Percentiles rank a stretch among this genome's conserved stretches.
phyloP scores from a whole-genome alignment of 148 eudicot species.

The Rhododendron mucronatum region DNA sequence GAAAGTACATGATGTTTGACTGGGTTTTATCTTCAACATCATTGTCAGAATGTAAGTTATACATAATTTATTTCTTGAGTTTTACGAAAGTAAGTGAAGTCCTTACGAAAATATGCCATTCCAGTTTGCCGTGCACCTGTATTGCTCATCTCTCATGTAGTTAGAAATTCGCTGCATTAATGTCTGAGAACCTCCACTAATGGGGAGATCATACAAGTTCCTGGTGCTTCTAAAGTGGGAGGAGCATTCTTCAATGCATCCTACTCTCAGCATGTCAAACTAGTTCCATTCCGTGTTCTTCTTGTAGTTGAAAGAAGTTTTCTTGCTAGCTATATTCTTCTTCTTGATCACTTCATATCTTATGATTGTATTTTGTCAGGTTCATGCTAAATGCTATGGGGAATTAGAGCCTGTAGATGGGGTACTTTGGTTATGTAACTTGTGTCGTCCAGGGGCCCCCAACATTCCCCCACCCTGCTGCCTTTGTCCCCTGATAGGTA shows the following conservation, averaged over 20 bases:
- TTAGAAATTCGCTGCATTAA: not conserved
- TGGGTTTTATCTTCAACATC: not conserved
- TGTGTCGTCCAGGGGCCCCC: slow-evolving; percentile 93
- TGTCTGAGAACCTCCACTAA: not conserved
- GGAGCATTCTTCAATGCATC: not conserved
- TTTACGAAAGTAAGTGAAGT: not conserved
- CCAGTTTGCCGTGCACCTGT: not conserved
- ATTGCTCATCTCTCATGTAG: not conserved
- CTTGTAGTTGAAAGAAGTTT: not conserved
- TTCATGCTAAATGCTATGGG: slow-evolving; percentile 99
- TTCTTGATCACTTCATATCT: slow-evolving; percentile 6
- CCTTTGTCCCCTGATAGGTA: slow-evolving; percentile 93
- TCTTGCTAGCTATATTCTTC: slow-evolving; percentile 1
- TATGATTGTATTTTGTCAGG: slow-evolving; percentile 36
- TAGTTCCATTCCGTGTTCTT: not conserved
- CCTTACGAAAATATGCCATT: not conserved
- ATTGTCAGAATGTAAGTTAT: not conserved
- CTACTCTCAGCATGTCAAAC: not conserved
- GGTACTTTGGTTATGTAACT: slow-evolving; percentile 84
- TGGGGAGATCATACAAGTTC: not conserved
- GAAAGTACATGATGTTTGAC: not conserved
- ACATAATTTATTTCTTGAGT: not conserved
- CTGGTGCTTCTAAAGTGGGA: slow-evolving; percentile 8
- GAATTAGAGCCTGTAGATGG: slow-evolving; percentile 81
- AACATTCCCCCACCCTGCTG: slow-evolving; percentile 71